phyloP scores from a whole-genome alignment of 257 asterid species.

The Ajuga chamaepitys region DNA sequence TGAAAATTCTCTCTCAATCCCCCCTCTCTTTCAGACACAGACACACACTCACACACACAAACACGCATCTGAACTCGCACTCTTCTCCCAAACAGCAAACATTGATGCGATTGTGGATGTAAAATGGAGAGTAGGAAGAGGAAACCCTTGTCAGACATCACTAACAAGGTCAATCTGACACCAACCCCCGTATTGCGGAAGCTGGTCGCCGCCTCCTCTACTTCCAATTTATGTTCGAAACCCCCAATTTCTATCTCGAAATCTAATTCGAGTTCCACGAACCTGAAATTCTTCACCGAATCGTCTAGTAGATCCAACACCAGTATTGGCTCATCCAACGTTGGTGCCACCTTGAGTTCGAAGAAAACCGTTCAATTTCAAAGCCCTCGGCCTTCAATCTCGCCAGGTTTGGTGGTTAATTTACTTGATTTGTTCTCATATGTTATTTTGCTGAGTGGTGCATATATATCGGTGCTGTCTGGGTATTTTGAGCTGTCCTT shows the following conservation, averaged over 20 bases:
- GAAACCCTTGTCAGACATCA: constrained; percentile 42
- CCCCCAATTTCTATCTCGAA: constrained; percentile 28
- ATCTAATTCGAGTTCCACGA: constrained; percentile 24
- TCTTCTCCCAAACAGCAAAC: not conserved
- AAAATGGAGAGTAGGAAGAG: constrained; percentile 23
- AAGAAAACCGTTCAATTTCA: constrained; percentile 25
- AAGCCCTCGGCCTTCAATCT: constrained; percentile 12
- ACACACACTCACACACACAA: too few relatives aligned
- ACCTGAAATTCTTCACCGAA: constrained; percentile 14
- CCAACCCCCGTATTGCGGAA: constrained; percentile 42
- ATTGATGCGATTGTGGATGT: not conserved
- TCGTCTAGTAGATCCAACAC: constrained; percentile 32
- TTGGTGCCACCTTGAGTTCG: constrained; percentile 15
- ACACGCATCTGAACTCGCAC: too few relatives aligned
- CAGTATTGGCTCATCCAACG: constrained; percentile 46
- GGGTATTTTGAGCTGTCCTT: not conserved
- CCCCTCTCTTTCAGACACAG: too few relatives aligned
- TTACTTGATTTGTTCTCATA: not conserved
- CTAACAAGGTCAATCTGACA: constrained; percentile 29
- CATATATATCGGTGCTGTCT: not conserved
- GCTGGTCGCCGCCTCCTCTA: constrained; percentile 23
- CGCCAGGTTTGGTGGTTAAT: constrained; percentile 15
- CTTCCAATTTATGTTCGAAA: constrained; percentile 16
- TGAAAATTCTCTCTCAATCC: too few relatives aligned
- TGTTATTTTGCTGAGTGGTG: not conserved